Base-by-base conservation (phyloP, 257 asterid species). In the Gardenia jasminoides region DNA sequence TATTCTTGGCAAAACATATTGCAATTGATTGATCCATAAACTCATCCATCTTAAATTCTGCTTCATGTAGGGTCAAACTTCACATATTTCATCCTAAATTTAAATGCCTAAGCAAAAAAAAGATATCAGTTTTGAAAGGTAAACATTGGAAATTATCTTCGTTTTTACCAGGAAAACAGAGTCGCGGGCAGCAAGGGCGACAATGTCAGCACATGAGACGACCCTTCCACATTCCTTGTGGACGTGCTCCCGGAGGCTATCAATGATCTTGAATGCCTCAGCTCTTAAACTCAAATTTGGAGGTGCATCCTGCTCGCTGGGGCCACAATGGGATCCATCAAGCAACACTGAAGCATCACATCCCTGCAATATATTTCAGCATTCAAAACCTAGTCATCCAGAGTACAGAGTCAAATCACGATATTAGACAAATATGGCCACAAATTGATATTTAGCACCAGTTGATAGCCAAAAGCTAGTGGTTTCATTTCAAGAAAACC, bases 281-380 rank as follows among this genome's bases (percentile, higher is more conserved):
- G 33, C 44, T 54, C 79, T 67, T 19, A 84, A 59, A 3, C 77
- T 65, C 81, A 84, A 72, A 64, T 84, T 84, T 12, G 87, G 87
- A 6, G 79, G 81, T 31, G 87, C 87, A 4, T 79, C 81, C 65
- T 84, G 72, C 72, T 84, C 87, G 31, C 81, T 62, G 10, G 85
- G 85, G 19, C 81, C 83, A 11, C 85, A 69, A 12, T 78, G 76
- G 20, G 87, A 84, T 70, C 87, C 87, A 24, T 36, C 85, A 24
- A 81, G 69, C 43, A 78, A 31, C 24, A 84, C 77, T 4, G 85
- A 84, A 44, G 72, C 83, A 33, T 84, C 87, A 36, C 87, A 84
- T 6, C 85, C 87, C 85, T 81, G 58, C 12, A 48, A 15, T 17
- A 41, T 28, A 44, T 20, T 26, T 8, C 4, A 54, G 4, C 64